Conservation (phyloP, 2,329 filamentous ascomycete genomes). For the Colletotrichum tabaci region DNA sequence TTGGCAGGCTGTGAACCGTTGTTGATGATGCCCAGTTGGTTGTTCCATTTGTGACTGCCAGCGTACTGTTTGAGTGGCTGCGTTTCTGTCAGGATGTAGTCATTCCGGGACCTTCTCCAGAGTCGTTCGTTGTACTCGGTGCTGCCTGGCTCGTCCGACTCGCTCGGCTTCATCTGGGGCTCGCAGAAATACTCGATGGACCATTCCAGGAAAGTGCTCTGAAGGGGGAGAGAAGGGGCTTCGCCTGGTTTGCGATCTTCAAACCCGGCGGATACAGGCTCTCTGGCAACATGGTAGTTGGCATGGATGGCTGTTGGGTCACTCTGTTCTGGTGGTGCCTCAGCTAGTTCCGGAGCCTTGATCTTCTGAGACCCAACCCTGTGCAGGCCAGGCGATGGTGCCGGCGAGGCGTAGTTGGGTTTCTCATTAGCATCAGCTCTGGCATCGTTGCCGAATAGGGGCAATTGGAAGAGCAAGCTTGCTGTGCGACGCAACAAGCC, state of each 20-base stretch:
- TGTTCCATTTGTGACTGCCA: slow-evolving; percentile 88
- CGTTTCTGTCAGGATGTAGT: slow-evolving; percentile 90
- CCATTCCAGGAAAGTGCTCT: slow-evolving; percentile 92
- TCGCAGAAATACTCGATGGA: slow-evolving; percentile 98
- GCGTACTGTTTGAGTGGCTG: slow-evolving; percentile 94
- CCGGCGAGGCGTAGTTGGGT: slow-evolving; percentile 37
- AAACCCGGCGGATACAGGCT: slow-evolving; percentile 86
- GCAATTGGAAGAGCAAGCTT: slow-evolving; percentile 72
- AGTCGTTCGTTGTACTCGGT: slow-evolving; percentile 96
- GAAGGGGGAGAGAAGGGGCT: slow-evolving; percentile 78
- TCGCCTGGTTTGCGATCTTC: slow-evolving; percentile 72
- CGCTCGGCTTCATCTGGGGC: slow-evolving; percentile 96
- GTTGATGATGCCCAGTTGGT: slow-evolving; percentile 85
- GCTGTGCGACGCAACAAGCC: slow-evolving; percentile 75
- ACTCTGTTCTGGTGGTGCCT: slow-evolving; percentile 79
- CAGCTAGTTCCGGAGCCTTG: slow-evolving; percentile 59
- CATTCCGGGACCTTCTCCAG: slow-evolving; percentile 93
- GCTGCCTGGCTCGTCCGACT: slow-evolving; percentile 96
- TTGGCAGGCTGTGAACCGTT: slow-evolving; percentile 91
- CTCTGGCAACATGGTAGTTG: slow-evolving; percentile 82
- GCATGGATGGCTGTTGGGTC: slow-evolving; percentile 77
- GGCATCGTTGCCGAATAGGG: slow-evolving; percentile 68
- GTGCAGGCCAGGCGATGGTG: slow-evolving; percentile 52
- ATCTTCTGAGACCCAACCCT: slow-evolving; percentile 57
- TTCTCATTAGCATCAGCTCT: slow-evolving; percentile 47